Conservation (phyloP, 257 asterid genomes). For the Solanum microdontum region DNA sequence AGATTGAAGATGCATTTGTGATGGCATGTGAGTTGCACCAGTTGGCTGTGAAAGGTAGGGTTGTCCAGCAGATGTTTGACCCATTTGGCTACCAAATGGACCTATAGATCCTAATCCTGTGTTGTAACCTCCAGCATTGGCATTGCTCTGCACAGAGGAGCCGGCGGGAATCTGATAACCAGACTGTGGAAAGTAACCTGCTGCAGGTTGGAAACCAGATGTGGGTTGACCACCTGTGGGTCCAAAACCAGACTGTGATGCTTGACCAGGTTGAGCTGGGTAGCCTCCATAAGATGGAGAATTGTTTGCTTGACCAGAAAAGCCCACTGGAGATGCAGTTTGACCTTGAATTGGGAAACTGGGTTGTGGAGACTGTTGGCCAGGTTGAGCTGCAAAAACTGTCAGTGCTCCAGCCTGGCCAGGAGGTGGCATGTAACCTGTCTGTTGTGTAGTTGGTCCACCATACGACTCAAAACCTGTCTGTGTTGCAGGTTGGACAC, state of each 20-base stretch:
- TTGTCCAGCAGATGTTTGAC: conserved; percentile 20
- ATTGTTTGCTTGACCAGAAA: conserved; percentile 12
- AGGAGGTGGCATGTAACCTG: conserved; percentile 13
- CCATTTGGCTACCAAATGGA: conserved; percentile 26
- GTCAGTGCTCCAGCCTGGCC: conserved; percentile 19
- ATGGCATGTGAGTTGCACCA: conserved; percentile 21
- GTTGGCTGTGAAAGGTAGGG: conserved; percentile 30
- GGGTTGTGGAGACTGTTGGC: conserved; percentile 26
- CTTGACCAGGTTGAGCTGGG: conserved; percentile 41
- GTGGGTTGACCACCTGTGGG: conserved; percentile 38
- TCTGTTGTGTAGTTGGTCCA: conserved; percentile 4
- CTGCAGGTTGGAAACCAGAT: conserved; percentile 20
- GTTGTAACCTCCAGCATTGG: conserved; percentile 43
- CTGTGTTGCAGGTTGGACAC: conserved; percentile 1
- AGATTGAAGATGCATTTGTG: conserved; percentile 38
- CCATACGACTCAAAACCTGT: conserved; percentile 22
- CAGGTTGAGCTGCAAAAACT: conserved; percentile 45
- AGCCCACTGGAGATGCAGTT: conserved; percentile 7
- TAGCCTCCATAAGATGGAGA: conserved; percentile 17
- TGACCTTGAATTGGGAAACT: conserved; percentile 45
- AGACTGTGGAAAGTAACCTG: conserved; percentile 21
- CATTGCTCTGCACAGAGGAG: conserved; percentile 23
- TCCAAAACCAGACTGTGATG: conserved; percentile 39
- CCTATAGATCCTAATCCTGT: conserved; percentile 26
- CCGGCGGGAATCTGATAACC: conserved; percentile 16